Conservation (phyloP, 2,329 filamentous ascomycete species). For the Ophiostoma sp. region DNA sequence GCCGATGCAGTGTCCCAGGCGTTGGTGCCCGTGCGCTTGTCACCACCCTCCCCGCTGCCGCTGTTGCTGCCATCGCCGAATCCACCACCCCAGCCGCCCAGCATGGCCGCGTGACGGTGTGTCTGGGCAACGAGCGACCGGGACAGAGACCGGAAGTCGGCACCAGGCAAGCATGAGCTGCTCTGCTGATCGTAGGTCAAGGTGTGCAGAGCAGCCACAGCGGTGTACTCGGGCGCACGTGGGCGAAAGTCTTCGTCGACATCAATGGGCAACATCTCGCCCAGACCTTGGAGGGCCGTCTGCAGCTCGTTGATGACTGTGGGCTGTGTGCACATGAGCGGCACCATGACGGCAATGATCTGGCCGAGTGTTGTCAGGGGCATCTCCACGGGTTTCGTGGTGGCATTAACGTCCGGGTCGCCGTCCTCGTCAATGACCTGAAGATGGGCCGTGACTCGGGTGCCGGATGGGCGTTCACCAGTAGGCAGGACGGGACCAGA, state of each 20-base stretch:
- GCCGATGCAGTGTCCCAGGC: background rate
- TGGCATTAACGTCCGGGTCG: background rate
- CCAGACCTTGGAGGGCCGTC: slow-evolving; percentile 15
- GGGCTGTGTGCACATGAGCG: slow-evolving; percentile 18
- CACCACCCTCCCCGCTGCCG: background rate
- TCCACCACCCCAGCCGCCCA: slow-evolving; percentile 11
- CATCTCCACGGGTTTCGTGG: slow-evolving; percentile 7
- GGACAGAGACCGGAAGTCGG: slow-evolving; percentile 18
- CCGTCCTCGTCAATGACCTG: slow-evolving; percentile 5
- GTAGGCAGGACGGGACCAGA: background rate
- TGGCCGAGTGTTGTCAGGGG: slow-evolving; percentile 15
- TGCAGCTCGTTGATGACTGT: slow-evolving; percentile 20
- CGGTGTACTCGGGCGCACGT: slow-evolving; percentile 19
- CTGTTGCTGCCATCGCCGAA: slow-evolving; percentile 10
- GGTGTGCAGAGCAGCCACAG: slow-evolving; percentile 18
- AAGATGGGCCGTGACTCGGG: slow-evolving; percentile 7
- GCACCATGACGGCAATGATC: slow-evolving; percentile 23
- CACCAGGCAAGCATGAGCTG: slow-evolving; percentile 16
- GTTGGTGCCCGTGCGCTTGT: slow-evolving; percentile 6
- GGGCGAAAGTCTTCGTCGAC: slow-evolving; percentile 18
- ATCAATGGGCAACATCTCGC: slow-evolving; percentile 22
- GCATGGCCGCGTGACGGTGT: slow-evolving; percentile 16
- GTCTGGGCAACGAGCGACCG: slow-evolving; percentile 21
- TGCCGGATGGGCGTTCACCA: background rate
- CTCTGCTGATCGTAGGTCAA: slow-evolving; percentile 16